These are phyloP conservation scores for Calonectria naviculata DNA, from an alignment of 2,329 filamentous ascomycete species.

Conservation along the genomic window DNA sequence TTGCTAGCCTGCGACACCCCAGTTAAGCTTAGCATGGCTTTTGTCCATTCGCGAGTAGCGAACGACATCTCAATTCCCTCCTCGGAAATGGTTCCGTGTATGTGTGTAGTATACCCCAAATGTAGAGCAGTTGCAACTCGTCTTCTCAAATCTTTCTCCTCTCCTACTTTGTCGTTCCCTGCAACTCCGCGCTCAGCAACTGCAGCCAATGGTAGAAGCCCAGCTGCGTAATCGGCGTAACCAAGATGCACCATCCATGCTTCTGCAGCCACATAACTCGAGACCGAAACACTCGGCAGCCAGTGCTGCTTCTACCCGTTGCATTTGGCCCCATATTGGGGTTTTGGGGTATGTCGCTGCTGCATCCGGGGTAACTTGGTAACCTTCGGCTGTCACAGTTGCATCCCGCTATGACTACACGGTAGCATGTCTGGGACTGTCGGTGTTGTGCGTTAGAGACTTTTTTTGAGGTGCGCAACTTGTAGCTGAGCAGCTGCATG, in stretches of 20 bases:
- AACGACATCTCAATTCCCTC: not conserved
- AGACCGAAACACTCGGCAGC: not conserved
- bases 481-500: not conserved
- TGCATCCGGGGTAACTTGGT: not conserved
- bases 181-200: not conserved
- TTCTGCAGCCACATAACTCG: not conserved
- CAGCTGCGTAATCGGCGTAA: not conserved
- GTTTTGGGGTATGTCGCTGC: not conserved
- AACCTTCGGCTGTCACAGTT: constrained; percentile 1
- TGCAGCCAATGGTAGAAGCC: not conserved
- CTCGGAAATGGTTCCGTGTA: not conserved
- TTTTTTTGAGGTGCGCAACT: not conserved
- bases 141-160: not conserved
- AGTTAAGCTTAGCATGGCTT: not conserved
- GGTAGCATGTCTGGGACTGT: not conserved
- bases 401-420: constrained; percentile 1
- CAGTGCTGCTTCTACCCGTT: not conserved
- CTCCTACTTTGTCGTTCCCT: not conserved
- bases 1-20: not conserved
- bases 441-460: not conserved
- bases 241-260: not conserved
- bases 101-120: not conserved
- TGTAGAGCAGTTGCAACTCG: not conserved
- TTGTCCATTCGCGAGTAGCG: not conserved
- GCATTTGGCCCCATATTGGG: not conserved